These are phyloP conservation scores for Nigrospora osmanthi DNA, from an alignment of 2,329 filamentous ascomycete genomes.

Conservation along the genomic window DNA sequence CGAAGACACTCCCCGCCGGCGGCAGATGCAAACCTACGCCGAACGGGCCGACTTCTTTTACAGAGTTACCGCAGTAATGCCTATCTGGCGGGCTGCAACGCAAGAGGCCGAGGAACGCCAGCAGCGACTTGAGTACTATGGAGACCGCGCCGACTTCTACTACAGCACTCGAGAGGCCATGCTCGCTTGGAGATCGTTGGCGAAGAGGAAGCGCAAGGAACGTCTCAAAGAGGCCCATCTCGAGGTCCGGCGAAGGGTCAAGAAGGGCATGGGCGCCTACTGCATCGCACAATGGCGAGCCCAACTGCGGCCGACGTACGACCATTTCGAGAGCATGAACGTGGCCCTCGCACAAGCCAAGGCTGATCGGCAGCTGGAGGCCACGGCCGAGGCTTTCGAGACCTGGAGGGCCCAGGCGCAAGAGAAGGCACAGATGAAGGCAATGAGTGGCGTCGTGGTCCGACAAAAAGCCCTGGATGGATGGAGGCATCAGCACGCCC, in stretches of 20 bases:
- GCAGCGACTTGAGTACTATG: slow-evolving; percentile 15
- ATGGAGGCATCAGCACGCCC: slow-evolving; percentile 14
- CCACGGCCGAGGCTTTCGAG: slow-evolving; percentile 10
- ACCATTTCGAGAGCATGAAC: slow-evolving; percentile 17
- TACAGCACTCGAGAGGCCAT: slow-evolving; percentile 16
- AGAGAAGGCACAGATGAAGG: slow-evolving; percentile 10
- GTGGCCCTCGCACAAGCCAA: slow-evolving; percentile 12
- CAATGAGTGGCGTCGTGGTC: slow-evolving; percentile 10
- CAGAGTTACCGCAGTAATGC: slow-evolving; percentile 14
- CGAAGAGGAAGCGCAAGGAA: slow-evolving; percentile 20
- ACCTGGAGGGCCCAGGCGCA: slow-evolving; percentile 17
- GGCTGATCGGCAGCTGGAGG: slow-evolving; percentile 13
- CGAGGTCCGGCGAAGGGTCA: slow-evolving; percentile 22
- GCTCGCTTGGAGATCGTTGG: slow-evolving; percentile 12
- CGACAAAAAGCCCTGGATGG: slow-evolving; percentile 14
- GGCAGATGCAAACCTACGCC: slow-evolving; percentile 14
- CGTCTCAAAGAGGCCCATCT: slow-evolving; percentile 21
- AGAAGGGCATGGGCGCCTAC: slow-evolving; percentile 21
- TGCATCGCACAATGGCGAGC: slow-evolving; percentile 19
- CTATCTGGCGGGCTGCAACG: slow-evolving; percentile 16
- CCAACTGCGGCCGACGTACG: slow-evolving; percentile 14
- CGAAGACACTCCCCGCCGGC: slow-evolving; percentile 9
- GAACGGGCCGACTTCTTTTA: slow-evolving; percentile 19
- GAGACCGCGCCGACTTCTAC: slow-evolving; percentile 19
- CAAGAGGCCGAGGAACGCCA: slow-evolving; percentile 8